Evolutionary conservation across 768 basidiomycete species (phyloP).

Genomic region (Termitomyces sp.): DNA sequence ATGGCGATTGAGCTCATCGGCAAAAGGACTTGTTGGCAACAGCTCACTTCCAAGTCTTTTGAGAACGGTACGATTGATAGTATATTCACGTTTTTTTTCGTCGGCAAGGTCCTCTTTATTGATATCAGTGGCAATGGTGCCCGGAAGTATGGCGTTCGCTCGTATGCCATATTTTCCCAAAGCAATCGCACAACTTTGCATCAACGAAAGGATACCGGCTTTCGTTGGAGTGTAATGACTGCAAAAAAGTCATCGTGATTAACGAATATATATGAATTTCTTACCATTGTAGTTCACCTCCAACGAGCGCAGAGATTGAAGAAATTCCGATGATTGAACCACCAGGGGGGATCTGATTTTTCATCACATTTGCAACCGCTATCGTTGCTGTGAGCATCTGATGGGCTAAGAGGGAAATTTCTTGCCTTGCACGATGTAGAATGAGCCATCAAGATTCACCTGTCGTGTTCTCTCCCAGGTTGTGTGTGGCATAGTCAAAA

Average conservation of each 20-base stretch:
- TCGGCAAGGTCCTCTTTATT: conserved; percentile 73
- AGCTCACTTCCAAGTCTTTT: conserved; percentile 60
- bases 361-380: conserved; percentile 78
- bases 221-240: conserved; percentile 81
- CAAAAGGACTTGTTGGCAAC: background rate
- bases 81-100: conserved; percentile 53
- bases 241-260: conserved; percentile 1
- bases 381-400: conserved; percentile 8
- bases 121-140: conserved; percentile 75
- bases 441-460: conserved; percentile 76
- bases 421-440: conserved; percentile 64
- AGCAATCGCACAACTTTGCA: conserved; percentile 78
- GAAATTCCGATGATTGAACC: conserved; percentile 76
- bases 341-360: conserved; percentile 60
- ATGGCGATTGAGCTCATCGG: background rate
- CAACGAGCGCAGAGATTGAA: conserved; percentile 77
- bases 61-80: conserved; percentile 61
- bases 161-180: conserved; percentile 76
- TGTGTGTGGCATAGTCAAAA: conserved; percentile 62
- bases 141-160: conserved; percentile 69
- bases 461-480: conserved; percentile 64
- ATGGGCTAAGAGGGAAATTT: background rate
- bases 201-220: conserved; percentile 72
- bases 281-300: conserved; percentile 68
- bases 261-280: conserved; percentile 6